Conservation (phyloP, 257 asterid genomes). For the Solanum commersonii region DNA sequence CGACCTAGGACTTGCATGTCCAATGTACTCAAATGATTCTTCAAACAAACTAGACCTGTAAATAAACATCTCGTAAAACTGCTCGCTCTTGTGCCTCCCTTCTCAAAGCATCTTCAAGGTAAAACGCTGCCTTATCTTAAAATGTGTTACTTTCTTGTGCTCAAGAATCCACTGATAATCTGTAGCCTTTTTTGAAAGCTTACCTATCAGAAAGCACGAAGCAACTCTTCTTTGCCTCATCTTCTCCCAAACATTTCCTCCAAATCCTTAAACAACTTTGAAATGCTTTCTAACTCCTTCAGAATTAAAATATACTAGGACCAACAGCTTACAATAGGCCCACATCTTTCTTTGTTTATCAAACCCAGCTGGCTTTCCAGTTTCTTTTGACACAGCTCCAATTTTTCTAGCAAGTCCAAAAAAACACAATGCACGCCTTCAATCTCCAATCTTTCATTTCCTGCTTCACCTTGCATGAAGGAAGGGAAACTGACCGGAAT, state of each 20-base stretch:
- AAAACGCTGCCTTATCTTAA: neutral
- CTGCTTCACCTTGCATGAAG: neutral
- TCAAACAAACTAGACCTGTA: neutral
- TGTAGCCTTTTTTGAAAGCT: neutral
- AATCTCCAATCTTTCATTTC: neutral
- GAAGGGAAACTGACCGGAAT: slow-evolving; percentile 21
- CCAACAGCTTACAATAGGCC: neutral
- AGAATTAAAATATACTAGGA: neutral
- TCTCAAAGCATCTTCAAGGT: neutral
- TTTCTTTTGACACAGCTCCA: neutral
- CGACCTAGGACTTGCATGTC: neutral
- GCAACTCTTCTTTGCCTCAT: neutral
- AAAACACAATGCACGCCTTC: neutral
- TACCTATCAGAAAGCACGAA: neutral
- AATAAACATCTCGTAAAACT: neutral
- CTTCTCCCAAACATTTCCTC: neutral
- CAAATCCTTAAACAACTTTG: too few relatives aligned
- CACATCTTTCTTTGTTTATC: neutral
- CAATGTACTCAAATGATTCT: neutral
- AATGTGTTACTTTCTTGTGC: neutral
- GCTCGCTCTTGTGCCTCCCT: neutral
- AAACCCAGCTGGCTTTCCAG: neutral
- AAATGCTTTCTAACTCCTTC: neutral
- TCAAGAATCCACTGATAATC: too few relatives aligned
- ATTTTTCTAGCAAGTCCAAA: neutral